phyloP scores from a whole-genome alignment of 257 asterid species.

The Penstemon davidsonii region DNA sequence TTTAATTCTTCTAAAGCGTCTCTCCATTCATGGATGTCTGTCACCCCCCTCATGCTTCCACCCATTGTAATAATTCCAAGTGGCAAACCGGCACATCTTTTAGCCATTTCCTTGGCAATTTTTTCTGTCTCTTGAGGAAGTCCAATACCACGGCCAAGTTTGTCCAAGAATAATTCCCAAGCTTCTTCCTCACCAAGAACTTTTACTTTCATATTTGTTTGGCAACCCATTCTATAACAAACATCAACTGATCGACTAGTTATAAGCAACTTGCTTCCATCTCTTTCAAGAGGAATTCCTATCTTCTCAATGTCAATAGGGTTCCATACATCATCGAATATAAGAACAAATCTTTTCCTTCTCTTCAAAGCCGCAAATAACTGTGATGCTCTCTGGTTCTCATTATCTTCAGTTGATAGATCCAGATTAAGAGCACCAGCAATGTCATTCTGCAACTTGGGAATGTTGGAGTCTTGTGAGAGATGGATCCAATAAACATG shows the following conservation, averaged over 20 bases:
- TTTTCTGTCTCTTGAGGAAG: constrained; percentile 25
- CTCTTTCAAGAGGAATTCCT: constrained; percentile 26
- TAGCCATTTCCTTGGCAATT: constrained; percentile 29
- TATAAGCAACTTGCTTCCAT: constrained; percentile 34
- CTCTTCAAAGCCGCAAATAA: constrained; percentile 20
- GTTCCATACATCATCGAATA: constrained; percentile 32
- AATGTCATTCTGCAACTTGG: constrained; percentile 23
- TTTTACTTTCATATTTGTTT: constrained; percentile 29
- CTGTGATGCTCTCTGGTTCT: constrained; percentile 27
- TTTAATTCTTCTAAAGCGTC: constrained; percentile 33
- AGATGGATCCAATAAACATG: constrained; percentile 30
- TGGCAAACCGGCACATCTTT: constrained; percentile 34
- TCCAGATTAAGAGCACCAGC: constrained; percentile 24
- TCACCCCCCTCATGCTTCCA: constrained; percentile 38
- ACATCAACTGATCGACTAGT: constrained; percentile 30
- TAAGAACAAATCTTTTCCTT: constrained; percentile 26
- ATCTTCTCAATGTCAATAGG: constrained; percentile 25
- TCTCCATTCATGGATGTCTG: constrained; percentile 37
- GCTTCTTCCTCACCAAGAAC: constrained; percentile 26
- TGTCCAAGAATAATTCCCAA: constrained; percentile 28
- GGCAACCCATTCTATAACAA: constrained; percentile 31
- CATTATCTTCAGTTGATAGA: constrained; percentile 25
- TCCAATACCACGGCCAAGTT: constrained; percentile 23
- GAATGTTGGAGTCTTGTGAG: constrained; percentile 27
- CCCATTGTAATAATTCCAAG: constrained; percentile 28